phyloP scores from a whole-genome alignment of 441 rosid genomes.

The Arabidopsis lyrata region DNA sequence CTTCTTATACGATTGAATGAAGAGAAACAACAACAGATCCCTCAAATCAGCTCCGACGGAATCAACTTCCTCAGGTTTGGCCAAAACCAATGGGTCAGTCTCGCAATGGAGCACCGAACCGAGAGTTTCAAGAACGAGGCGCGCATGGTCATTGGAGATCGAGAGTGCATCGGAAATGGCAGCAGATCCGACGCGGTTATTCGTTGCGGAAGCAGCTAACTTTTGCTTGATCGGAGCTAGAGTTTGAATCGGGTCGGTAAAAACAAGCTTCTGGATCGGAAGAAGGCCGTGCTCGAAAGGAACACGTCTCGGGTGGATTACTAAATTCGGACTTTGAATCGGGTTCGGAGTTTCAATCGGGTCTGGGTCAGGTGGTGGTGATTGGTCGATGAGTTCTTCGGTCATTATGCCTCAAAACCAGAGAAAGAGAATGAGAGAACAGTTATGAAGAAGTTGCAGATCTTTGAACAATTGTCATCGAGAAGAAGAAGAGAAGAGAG shows the following conservation, averaged over 20 bases:
- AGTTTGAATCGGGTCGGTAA: conserved; percentile 80
- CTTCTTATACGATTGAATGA: conserved; percentile 94
- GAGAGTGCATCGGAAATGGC: conserved; percentile 74
- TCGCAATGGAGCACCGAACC: conserved; percentile 83
- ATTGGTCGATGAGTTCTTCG: conserved; percentile 60
- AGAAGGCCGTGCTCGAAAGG: conserved; percentile 95
- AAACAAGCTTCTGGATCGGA: conserved; percentile 90
- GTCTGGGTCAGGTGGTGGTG: conserved; percentile 45
- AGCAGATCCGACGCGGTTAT: conserved; percentile 65
- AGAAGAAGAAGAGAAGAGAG: conserved; percentile 17
- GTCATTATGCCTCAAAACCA: conserved; percentile 52
- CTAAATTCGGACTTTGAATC: conserved; percentile 46
- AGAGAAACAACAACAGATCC: conserved; percentile 86
- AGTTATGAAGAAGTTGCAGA: conserved; percentile 44
- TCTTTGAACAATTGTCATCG: conserved; percentile 34
- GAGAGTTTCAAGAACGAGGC: conserved; percentile 84
- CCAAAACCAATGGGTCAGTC: conserved; percentile 68
- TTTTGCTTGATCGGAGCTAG: conserved; percentile 73
- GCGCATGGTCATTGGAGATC: conserved; percentile 85
- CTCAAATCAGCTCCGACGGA: conserved; percentile 77
- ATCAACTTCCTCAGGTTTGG: conserved; percentile 59
- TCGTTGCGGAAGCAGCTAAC: conserved; percentile 51
- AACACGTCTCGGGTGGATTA: conserved; percentile 83
- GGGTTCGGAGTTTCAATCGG: conserved; percentile 30
- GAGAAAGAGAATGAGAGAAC: conserved; percentile 5